Base-by-base conservation (phyloP, 345 rosid species). In the Citrus unshiu region DNA sequence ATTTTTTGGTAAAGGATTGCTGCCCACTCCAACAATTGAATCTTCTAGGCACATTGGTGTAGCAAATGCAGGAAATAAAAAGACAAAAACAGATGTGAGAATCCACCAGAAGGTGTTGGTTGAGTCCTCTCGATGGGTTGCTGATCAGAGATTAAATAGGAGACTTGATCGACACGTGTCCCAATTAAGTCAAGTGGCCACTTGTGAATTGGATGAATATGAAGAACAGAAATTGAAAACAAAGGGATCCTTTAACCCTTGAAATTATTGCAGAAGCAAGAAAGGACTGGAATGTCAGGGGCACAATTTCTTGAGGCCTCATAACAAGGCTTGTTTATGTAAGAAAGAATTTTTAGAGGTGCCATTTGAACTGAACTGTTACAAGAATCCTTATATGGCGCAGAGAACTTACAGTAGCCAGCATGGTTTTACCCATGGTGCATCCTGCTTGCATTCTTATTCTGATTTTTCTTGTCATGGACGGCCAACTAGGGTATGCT, bases 21-120 rank as follows among this genome's bases (percentile, higher is more conserved):
- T 76, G 25, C 71, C 79, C 35, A 21, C 21, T 68, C 68, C 69
- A 35, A 4, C 12, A 57, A 29, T 63, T 70, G 72, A 49, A 67
- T 76, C 77, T 76, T 64, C 59, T 32, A 58, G 64, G 9, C 54
- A 63, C 37, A 46, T 24, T 13, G 18, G 27, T 68, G 21, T 21
- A 39, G 39, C 19, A 32, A 57, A 29, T 43, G 58, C 29, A 16
- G 43, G 16, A 64, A 27, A 54, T 62, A 57, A 12, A 56, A 39
- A 37, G 43, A 4, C 43, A 54, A 19, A 54, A 51, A 35, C 59
- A 68, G 29, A 35, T 73, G n/a, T 6, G 4, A 43, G 24, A 71
- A 40, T 51, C 37, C 29, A 27, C 22, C 61, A 34, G 37, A 43
- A 58, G 70, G 78, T 9, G 46, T 34, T 9, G 19, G 77, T n/a